Evolutionary conservation across 352 stramenopile genomes (phyloP).

Genomic region (Pilasporangium apinafurcum): DNA sequence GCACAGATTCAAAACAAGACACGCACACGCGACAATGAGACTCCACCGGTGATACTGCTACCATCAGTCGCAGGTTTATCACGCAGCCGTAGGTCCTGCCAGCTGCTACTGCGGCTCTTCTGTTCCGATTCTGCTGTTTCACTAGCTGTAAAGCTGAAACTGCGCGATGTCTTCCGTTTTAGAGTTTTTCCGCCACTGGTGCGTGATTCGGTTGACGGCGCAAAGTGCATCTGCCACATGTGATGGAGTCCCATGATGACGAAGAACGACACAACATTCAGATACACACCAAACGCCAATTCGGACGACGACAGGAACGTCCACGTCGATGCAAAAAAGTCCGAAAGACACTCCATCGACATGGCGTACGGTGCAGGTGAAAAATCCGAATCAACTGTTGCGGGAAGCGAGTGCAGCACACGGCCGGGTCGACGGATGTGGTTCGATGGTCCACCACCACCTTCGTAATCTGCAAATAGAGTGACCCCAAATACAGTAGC

Average conservation of each 20-base stretch:
- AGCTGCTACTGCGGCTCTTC: conserved; percentile 7
- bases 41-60: background rate
- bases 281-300: conserved; percentile 49
- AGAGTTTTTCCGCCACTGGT: background rate
- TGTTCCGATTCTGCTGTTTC: background rate
- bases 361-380: conserved; percentile 24
- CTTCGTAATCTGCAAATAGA: conserved; percentile 53
- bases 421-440: conserved; percentile 50
- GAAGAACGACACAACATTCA: conserved; percentile 71
- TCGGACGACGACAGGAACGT: conserved; percentile 51
- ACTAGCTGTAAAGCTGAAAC: too few relatives aligned
- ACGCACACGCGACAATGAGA: background rate
- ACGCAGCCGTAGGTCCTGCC: conserved; percentile 5
- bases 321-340: conserved; percentile 33
- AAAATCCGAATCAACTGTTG: conserved; percentile 13
- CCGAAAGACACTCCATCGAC: conserved; percentile 20
- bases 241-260: conserved; percentile 61
- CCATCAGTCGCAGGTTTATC: background rate
- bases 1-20: conserved; percentile 9
- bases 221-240: conserved; percentile 31
- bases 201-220: background rate
- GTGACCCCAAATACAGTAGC: conserved; percentile 78
- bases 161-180: background rate
- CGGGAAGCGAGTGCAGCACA: conserved; percentile 54
- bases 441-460: conserved; percentile 15